Conservation (phyloP, 768 basidiomycete genomes). For the Flagelloscypha sp. region DNA sequence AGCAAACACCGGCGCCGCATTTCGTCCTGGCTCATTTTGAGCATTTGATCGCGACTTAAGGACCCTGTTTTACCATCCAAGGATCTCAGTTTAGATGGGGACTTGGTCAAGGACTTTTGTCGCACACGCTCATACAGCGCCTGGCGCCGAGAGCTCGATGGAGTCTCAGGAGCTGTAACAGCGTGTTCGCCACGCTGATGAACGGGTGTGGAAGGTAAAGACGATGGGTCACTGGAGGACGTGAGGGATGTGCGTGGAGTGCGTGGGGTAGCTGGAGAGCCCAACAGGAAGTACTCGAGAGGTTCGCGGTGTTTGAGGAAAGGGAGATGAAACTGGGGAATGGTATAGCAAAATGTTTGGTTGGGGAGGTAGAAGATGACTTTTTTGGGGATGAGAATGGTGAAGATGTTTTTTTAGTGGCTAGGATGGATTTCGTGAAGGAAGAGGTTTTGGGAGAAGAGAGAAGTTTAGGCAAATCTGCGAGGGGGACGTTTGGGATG, state of each 20-base stretch:
- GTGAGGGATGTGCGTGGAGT: conserved; percentile 42
- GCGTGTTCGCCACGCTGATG: conserved; percentile 52
- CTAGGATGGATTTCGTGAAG: conserved; percentile 48
- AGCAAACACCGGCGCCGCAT: conserved; percentile 67
- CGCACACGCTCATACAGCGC: conserved; percentile 78
- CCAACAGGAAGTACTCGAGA: not conserved
- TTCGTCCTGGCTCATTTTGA: conserved; percentile 71
- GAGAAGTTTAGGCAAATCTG: conserved; percentile 56
- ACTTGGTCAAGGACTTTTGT: conserved; percentile 57
- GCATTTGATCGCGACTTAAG: conserved; percentile 58
- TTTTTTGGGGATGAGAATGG: conserved; percentile 33
- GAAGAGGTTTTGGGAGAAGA: conserved; percentile 49
- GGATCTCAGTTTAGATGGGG: conserved; percentile 46
- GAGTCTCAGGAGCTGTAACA: conserved; percentile 55
- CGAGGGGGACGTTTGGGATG: conserved; percentile 55
- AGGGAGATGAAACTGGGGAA: conserved; percentile 29
- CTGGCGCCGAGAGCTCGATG: conserved; percentile 65
- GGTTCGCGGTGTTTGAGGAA: conserved; percentile 30
- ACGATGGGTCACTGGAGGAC: conserved; percentile 23
- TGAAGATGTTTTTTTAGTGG: conserved; percentile 20
- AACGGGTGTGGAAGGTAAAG: conserved; percentile 58
- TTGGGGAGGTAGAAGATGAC: conserved; percentile 29
- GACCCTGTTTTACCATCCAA: conserved; percentile 36
- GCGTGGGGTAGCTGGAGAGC: conserved; percentile 25
- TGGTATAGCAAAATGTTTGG: conserved; percentile 13